A percentile compares a stretch with the other conserved stretches of the same genome.
Evolutionary conservation across 345 rosid species (phyloP).

Genomic region (Gossypium australe): DNA sequence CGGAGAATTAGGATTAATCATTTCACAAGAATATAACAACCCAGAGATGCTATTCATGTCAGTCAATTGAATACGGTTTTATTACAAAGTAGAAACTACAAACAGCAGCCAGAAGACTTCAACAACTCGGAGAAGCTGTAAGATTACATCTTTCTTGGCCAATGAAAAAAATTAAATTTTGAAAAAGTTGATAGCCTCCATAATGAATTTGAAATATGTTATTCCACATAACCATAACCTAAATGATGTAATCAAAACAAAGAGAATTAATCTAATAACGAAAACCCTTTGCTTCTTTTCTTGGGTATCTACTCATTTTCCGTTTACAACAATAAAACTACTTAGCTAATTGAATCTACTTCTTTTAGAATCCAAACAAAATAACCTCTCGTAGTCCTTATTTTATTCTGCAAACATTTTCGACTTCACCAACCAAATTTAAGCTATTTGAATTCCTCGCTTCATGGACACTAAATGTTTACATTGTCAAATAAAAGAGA

Average conservation of each 20-base stretch:
- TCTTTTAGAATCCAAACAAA: not conserved
- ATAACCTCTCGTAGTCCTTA: not conserved
- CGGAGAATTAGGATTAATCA: not conserved
- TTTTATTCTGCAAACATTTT: not conserved
- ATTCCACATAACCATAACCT: not conserved
- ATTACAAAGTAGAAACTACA: not conserved
- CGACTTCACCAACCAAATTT: not conserved
- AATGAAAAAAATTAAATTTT: not conserved
- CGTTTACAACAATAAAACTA: not conserved
- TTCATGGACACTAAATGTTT: not conserved
- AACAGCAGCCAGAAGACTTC: not conserved
- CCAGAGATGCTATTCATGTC: not conserved
- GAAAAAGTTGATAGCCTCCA: not conserved
- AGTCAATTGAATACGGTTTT: not conserved
- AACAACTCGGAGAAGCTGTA: not conserved
- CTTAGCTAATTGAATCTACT: not conserved
- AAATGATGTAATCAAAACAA: not conserved
- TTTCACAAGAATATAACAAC: not conserved
- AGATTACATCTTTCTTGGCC: not conserved
- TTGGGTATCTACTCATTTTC: not conserved
- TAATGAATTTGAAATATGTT: not conserved
- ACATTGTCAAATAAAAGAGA: not conserved
- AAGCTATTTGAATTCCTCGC: not conserved
- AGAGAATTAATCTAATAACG: not conserved
- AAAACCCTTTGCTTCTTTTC: not conserved